These are phyloP conservation scores for Marchantia paleacea DNA, from an alignment of 225 moss, liverwort and hornwort genomes.

Conservation along the genomic window DNA sequence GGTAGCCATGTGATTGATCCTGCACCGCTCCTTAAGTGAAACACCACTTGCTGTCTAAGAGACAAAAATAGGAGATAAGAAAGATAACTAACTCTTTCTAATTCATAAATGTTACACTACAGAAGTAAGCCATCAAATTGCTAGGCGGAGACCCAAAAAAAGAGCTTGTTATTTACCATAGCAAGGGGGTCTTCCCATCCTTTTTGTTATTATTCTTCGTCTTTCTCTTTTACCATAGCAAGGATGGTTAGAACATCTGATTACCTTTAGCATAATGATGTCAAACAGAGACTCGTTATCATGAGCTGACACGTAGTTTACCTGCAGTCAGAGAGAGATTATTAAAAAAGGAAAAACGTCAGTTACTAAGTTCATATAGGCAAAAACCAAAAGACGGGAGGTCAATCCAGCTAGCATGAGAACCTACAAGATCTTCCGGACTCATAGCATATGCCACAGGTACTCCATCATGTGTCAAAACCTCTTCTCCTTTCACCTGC, in stretches of 20 bases:
- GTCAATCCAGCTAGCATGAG: background rate
- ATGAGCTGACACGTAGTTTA: conserved; percentile 99
- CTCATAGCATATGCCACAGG: conserved; percentile 83
- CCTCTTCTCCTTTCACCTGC: conserved; percentile 80
- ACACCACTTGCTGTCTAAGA: conserved; percentile 39
- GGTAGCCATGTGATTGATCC: conserved; percentile 90
- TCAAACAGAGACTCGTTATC: conserved; percentile 96
- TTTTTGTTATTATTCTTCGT: no score
- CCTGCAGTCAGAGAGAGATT: conserved; percentile 31
- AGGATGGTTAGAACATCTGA: background rate
- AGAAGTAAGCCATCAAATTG: no score
- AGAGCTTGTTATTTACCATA: background rate
- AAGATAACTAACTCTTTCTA: no score
- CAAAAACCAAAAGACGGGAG: no score
- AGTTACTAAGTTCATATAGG: background rate
- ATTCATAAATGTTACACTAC: no score
- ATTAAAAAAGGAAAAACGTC: background rate
- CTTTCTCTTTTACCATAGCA: background rate
- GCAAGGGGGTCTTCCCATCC: no score
- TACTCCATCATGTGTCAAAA: conserved; percentile 76
- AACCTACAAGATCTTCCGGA: conserved; percentile 72
- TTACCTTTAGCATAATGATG: conserved; percentile 78
- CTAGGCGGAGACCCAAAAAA: no score
- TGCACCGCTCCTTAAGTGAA: conserved; percentile 72
- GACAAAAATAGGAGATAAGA: background rate